Base-by-base conservation (phyloP, 768 basidiomycete genomes). In the Pholiota conissans region DNA sequence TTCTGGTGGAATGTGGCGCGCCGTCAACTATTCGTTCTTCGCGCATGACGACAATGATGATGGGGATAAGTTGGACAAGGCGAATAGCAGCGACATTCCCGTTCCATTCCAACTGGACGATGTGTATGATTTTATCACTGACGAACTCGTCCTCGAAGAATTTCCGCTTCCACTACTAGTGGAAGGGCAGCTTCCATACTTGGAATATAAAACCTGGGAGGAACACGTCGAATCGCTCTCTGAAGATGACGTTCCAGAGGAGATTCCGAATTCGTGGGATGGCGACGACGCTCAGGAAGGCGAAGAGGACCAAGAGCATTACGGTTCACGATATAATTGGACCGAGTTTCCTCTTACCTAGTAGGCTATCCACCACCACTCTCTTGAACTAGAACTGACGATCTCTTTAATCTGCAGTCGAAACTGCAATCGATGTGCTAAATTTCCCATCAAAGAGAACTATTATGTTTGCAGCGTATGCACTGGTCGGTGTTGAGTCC, bases 181-280 rank as follows among this genome's bases (percentile, higher is more conserved):
- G 1, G 24, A 16, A n/a, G 47, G 39, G 6, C 7, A 32, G 4
- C 39, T 37, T 35, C 55, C 61, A 4, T 54, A 49, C 27, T 49
- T 59, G 48, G 39, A 55, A 14, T 62, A 55, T 42, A 35, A 24
- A 20, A 30, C 58, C 6, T 62, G 61, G 61, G 61, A 63, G 29
- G 53, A 60, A 28, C 30, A 52, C 14, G n/a, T 56, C 27, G 47
- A 55, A 26, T 34, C 42, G 16, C 14, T 49, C 9, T 18, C 52
- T 1, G 22, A 35, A 18, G 27, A 49, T 11, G 42, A 52, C 8
- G 52, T 57, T 22, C 56, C 62, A 7, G 26, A 16, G 2, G 8
- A 18, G 16, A 20, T 60, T 29, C 61, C 61, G 4, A 32, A 39
- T 20, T 49, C 61, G 11, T 62, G 61, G 61, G 22, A 40, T 24